Conservation (phyloP, 495 filamentous ascomycete species). For the Rhypophila decipiens region DNA sequence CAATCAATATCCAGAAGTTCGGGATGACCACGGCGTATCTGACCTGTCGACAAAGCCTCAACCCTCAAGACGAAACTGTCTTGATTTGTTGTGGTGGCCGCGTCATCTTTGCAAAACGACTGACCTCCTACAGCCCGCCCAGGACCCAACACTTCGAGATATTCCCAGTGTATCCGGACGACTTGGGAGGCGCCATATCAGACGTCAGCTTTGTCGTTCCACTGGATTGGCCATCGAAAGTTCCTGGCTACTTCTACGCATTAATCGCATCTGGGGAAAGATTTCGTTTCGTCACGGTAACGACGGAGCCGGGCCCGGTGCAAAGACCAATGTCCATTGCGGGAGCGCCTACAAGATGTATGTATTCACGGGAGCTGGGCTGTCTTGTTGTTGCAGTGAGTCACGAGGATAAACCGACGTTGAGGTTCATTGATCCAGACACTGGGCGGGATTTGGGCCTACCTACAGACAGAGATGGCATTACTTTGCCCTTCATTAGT, state of each 20-base stretch:
- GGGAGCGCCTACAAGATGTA: constrained; percentile 46
- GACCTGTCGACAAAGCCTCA: constrained; percentile 11
- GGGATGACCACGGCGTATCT: constrained; percentile 20
- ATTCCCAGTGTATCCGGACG: constrained; percentile 35
- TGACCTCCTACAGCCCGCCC: neutral
- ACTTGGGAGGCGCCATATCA: constrained; percentile 20
- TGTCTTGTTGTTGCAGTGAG: constrained; percentile 48
- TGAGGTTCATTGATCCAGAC: constrained; percentile 43
- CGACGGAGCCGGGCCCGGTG: constrained; percentile 40
- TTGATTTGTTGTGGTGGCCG: constrained; percentile 24
- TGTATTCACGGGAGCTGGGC: constrained; percentile 46
- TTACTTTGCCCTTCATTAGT: constrained; percentile 26
- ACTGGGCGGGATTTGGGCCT: constrained; percentile 40
- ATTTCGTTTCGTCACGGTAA: constrained; percentile 45
- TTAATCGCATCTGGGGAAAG: constrained; percentile 38
- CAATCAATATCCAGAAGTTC: constrained; percentile 18
- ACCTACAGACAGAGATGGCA: constrained; percentile 28
- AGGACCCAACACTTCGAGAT: constrained; percentile 20
- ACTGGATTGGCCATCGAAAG: constrained; percentile 21
- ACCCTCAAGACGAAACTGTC: constrained; percentile 3
- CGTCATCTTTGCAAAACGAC: constrained; percentile 12
- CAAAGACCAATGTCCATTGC: constrained; percentile 43
- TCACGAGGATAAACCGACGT: constrained; percentile 26
- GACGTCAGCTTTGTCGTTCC: constrained; percentile 25
- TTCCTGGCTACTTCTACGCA: constrained; percentile 18